Evolutionary conservation across 345 rosid species (phyloP).

Genomic region (Populus euphratica): DNA sequence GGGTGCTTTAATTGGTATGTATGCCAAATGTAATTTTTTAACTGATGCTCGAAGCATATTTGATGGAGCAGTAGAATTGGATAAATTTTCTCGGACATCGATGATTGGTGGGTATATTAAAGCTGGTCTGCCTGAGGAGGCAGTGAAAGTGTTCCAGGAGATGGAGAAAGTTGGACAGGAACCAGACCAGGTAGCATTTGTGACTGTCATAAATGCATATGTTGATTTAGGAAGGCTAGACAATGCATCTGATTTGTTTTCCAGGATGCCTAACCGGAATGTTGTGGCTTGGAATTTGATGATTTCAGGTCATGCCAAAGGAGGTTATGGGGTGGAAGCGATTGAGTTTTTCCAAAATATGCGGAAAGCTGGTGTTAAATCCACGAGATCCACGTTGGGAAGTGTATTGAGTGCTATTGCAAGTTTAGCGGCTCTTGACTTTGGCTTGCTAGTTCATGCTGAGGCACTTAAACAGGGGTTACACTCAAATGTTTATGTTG

Average conservation of each 20-base stretch:
- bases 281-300: constrained; percentile 92
- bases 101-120: constrained; percentile 76
- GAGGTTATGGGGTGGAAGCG: constrained; percentile 60
- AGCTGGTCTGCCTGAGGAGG: constrained; percentile 63
- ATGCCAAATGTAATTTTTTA: constrained; percentile 57
- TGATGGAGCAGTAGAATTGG: constrained; percentile 51
- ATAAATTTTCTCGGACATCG: constrained; percentile 83
- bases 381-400: constrained; percentile 82
- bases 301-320: constrained; percentile 84
- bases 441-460: constrained; percentile 73
- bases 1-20: constrained; percentile 79
- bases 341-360: constrained; percentile 49
- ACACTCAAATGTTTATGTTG: constrained; percentile 69
- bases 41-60: constrained; percentile 58
- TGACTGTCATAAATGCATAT: constrained; percentile 59
- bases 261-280: constrained; percentile 55
- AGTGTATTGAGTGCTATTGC: constrained; percentile 79
- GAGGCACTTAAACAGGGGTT: constrained; percentile 89
- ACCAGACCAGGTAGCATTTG: constrained; percentile 70
- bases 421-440: constrained; percentile 46
- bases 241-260: constrained; percentile 59
- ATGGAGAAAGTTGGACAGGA: constrained; percentile 51
- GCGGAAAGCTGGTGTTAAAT: constrained; percentile 60
- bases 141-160: constrained; percentile 50
- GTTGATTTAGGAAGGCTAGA: constrained; percentile 60